Evolutionary conservation across 768 basidiomycete species (phyloP).

Genomic region (Fibroporia radiculosa): DNA sequence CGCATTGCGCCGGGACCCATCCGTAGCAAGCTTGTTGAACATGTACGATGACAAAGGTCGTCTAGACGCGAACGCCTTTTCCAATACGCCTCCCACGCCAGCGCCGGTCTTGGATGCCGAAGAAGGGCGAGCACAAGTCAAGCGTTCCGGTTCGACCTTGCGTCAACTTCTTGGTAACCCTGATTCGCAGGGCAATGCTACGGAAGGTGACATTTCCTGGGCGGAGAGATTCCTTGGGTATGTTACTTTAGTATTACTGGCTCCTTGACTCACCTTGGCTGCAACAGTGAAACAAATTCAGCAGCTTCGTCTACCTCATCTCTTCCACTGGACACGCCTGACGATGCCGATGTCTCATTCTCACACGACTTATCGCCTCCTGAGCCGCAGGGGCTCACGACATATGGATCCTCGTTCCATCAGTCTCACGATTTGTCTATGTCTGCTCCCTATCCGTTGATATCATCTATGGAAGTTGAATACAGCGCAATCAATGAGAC

Average conservation of each 20-base stretch:
- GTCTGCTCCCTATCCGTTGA: slow-evolving; percentile 32
- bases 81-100: slow-evolving; percentile 42
- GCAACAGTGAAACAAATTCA: slow-evolving; percentile 27
- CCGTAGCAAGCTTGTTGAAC: slow-evolving; percentile 64
- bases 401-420: too few relatives aligned
- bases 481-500: slow-evolving; percentile 45
- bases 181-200: slow-evolving; percentile 27
- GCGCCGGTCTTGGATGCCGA: slow-evolving; percentile 12
- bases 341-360: slow-evolving; percentile 29
- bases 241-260: slow-evolving; percentile 14
- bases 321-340: slow-evolving; percentile 43
- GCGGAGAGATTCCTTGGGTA: slow-evolving; percentile 70
- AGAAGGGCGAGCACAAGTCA: slow-evolving; percentile 45
- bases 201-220: slow-evolving; percentile 79
- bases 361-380: slow-evolving; percentile 18
- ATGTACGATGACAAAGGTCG: slow-evolving; percentile 70
- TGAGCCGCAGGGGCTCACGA: too few relatives aligned
- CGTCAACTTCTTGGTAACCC: slow-evolving; percentile 64
- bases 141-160: slow-evolving; percentile 63
- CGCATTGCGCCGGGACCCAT: slow-evolving; percentile 66
- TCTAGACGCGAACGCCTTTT: slow-evolving; percentile 54
- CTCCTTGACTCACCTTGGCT: slow-evolving; percentile 25
- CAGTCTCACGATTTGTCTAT: slow-evolving; percentile 20
- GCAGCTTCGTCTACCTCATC: slow-evolving; percentile 36
- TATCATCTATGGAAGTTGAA: slow-evolving; percentile 75